phyloP scores from a whole-genome alignment of 1,139 yeast species.

The Geotrichum fermentans region DNA sequence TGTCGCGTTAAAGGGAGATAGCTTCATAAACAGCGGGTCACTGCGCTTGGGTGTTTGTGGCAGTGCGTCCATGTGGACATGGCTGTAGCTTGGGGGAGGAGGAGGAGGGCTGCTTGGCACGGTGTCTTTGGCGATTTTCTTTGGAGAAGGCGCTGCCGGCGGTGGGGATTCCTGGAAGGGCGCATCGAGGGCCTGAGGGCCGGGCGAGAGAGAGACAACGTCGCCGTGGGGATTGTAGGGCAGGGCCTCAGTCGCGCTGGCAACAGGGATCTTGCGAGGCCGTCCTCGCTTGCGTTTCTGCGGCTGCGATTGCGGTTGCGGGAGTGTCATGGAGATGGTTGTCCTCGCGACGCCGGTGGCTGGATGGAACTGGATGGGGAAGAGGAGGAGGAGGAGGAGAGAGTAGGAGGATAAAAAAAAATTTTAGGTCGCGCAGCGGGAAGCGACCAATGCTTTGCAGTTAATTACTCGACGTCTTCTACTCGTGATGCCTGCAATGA shows the following conservation, averaged over 20 bases:
- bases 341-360: background rate
- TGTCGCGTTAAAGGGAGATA: background rate
- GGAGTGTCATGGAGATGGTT: background rate
- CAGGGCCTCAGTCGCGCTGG: background rate
- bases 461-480: too few species aligned
- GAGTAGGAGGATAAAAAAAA: background rate
- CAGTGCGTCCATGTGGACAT: background rate
- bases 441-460: too few species aligned
- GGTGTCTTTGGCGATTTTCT: background rate
- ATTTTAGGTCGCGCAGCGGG: too few species aligned
- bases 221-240: conserved; percentile 3
- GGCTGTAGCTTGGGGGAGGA: conserved; percentile 6
- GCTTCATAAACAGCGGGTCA: background rate
- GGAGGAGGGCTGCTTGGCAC: background rate
- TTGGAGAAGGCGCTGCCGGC: background rate
- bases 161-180: background rate
- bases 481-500: too few species aligned
- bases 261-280: background rate
- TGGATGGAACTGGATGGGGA: background rate
- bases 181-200: conserved; percentile 3
- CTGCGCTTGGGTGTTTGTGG: conserved; percentile 8
- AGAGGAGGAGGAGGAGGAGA: background rate
- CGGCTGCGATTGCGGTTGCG: background rate
- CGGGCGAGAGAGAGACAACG: background rate
- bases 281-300: background rate